Conservation (phyloP, 1,284 basidiomycete species). For the Ustilago cynodontis region DNA sequence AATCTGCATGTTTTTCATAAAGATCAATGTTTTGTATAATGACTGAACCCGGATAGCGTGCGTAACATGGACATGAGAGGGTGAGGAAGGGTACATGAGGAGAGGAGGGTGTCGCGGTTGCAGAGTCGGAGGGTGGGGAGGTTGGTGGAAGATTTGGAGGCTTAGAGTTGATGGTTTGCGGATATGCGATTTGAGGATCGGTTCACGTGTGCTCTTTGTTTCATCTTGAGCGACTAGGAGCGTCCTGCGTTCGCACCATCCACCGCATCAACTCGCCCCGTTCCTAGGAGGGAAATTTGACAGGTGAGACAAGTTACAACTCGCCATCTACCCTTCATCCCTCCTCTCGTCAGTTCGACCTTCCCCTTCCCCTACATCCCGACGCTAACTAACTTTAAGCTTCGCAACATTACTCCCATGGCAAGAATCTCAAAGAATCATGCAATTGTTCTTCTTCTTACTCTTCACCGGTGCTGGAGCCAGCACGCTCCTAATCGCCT, state of each 20-base stretch:
- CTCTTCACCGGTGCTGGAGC: conserved; percentile 65
- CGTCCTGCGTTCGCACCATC: neutral
- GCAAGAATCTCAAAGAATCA: conserved; percentile 51
- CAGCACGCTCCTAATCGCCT: conserved; percentile 66
- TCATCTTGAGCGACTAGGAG: neutral
- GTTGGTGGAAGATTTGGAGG: no score
- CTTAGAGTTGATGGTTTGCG: no score
- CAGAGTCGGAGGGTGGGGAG: neutral
- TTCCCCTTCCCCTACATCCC: neutral
- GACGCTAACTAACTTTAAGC: neutral
- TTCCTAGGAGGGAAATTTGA: neutral
- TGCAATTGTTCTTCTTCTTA: conserved; percentile 68
- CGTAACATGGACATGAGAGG: neutral
- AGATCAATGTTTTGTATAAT: conserved; percentile 1
- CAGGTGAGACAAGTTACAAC: conserved; percentile 8
- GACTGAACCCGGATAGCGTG: neutral
- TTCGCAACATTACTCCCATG: no score
- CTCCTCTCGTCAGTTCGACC: neutral
- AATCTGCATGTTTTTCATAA: neutral
- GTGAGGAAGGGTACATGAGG: neutral
- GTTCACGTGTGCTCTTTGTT: neutral
- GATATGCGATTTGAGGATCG: neutral
- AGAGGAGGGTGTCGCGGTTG: neutral
- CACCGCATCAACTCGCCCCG: neutral
- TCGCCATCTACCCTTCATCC: conserved; percentile 1